phyloP scores from a whole-genome alignment of 345 rosid species.

The Gossypium stocksii region DNA sequence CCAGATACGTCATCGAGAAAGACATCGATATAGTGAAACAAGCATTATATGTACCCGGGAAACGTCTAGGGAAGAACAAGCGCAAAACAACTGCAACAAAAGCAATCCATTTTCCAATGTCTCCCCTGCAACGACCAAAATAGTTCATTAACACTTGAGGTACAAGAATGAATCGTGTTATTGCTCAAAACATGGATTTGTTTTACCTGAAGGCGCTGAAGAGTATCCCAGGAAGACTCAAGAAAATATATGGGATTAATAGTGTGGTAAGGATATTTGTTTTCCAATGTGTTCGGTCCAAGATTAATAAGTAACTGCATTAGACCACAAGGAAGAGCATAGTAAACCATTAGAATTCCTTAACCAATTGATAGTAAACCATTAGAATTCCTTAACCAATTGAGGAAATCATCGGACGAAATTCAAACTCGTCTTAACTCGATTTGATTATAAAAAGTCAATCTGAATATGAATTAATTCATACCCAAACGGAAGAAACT shows the following conservation, averaged over 20 bases:
- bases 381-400: not conserved
- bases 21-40: no score
- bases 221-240: slow-evolving; percentile 62
- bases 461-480: not conserved
- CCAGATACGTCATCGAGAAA: no score
- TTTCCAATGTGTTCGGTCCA: slow-evolving; percentile 92
- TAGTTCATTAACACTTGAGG: not conserved
- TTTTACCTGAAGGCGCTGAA: slow-evolving; percentile 64
- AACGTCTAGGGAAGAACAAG: slow-evolving; percentile 79
- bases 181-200: not conserved
- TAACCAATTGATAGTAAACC: not conserved
- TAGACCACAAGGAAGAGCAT: not conserved
- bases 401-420: no score
- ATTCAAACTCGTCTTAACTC: not conserved
- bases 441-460: not conserved
- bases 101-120: slow-evolving; percentile 82
- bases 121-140: slow-evolving; percentile 47
- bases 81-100: slow-evolving; percentile 62
- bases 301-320: slow-evolving; percentile 73
- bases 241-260: slow-evolving; percentile 81
- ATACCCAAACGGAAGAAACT: not conserved
- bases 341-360: not conserved
- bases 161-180: not conserved
- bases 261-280: slow-evolving; percentile 75
- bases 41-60: slow-evolving; percentile 41